Evolutionary conservation across 306 rosid genomes (phyloP), one percentile per base, ranked within the genome.

Genomic region (Cyamopsis tetragonoloba): DNA sequence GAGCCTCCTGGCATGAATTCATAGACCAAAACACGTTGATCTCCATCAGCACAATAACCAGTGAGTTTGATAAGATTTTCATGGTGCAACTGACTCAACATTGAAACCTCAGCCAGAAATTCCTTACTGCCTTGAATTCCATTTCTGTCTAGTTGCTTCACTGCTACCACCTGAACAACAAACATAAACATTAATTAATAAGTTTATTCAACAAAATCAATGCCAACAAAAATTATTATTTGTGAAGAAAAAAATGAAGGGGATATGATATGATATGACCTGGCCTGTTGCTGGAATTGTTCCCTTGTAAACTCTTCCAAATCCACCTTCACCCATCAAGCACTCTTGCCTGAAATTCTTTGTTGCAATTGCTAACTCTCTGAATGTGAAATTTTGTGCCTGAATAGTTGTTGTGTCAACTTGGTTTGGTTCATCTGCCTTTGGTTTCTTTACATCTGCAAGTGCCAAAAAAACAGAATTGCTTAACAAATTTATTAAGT

Each of bases 41-140:
- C 98, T 6, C 98, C 98, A 38, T 92, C 98, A 55, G 96, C 93
- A 70, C 98, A 92, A 55, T 92, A 89, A 27, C 98, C 98, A 19
- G 75, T 67, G 31, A 92, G 89, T 65, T 86, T 84, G 50, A 86
- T 89, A 18, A 92, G 82, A 73, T 86, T 92, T 1, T 83, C 88
- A 81, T 92, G 96, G 63, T 77, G 83, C 48, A 89, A 60, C 59
- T 77, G 87, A 73, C 96, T 86, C 17, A 89, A 64, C 58, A 49
- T 73, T 70, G 77, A 76, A 72, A 92, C 91, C 73, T 87, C 98
- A 28, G 46, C 78, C 43, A 92, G 77, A 62, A 92, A 92, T 24
- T 92, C 95, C 79, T 82, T 92, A 62, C 75, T 76, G 10, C 87
- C 98, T 30, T 86, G 93, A 34, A 76, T 8, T 20, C 93, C 91